Conservation (phyloP, 2,329 filamentous ascomycete species). For the Penicillium janthinellum region DNA sequence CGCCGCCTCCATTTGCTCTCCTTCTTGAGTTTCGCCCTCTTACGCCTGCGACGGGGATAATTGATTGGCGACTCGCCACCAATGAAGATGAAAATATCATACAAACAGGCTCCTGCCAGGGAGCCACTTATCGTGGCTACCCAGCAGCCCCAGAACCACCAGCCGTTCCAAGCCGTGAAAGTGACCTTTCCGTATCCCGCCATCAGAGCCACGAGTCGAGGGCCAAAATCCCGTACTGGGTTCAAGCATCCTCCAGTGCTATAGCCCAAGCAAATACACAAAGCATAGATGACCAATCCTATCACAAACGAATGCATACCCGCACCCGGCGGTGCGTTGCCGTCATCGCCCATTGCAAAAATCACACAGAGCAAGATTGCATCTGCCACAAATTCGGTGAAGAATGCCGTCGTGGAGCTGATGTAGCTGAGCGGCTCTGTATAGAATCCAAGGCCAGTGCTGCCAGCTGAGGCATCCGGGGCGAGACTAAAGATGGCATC, state of each 20-base stretch:
- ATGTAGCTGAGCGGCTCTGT: conserved; percentile 11
- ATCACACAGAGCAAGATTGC: conserved; percentile 36
- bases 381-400: conserved; percentile 41
- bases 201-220: conserved; percentile 34
- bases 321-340: conserved; percentile 48
- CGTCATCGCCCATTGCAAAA: conserved; percentile 45
- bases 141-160: conserved; percentile 33
- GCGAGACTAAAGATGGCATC: conserved; percentile 32
- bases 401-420: conserved; percentile 33
- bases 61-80: conserved; percentile 44
- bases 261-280: conserved; percentile 32
- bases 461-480: neutral
- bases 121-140: conserved; percentile 35
- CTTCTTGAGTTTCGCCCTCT: conserved; percentile 29
- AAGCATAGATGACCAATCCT: conserved; percentile 19
- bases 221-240: conserved; percentile 40
- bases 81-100: conserved; percentile 43
- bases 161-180: conserved; percentile 30
- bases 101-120: conserved; percentile 35
- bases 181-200: conserved; percentile 35
- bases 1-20: neutral
- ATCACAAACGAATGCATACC: conserved; percentile 42
- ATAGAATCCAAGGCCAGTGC: neutral
- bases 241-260: conserved; percentile 43
- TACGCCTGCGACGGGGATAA: conserved; percentile 46